These are phyloP conservation scores for Solanum etuberosum DNA, from an alignment of 257 asterid genomes.

Conservation along the genomic window DNA sequence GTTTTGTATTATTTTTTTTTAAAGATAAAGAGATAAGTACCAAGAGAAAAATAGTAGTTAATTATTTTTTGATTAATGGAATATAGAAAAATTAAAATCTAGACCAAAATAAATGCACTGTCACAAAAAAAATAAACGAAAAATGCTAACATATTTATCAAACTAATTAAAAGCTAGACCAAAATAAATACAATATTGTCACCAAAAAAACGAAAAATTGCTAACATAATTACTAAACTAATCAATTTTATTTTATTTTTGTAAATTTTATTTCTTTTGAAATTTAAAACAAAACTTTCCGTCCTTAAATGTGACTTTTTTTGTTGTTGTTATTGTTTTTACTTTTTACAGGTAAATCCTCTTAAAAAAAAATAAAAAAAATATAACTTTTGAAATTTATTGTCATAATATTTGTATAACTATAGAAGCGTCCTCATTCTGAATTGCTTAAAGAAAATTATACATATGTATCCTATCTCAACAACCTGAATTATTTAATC, in stretches of 20 bases:
- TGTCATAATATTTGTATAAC: too few relatives aligned
- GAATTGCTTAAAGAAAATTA: too few relatives aligned
- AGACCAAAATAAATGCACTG: neutral
- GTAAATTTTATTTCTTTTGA: neutral
- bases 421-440: too few relatives aligned
- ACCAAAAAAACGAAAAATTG: neutral
- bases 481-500: too few relatives aligned
- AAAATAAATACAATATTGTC: neutral
- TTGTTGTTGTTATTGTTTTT: too few relatives aligned
- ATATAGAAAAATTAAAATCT: too few relatives aligned
- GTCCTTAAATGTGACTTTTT: neutral
- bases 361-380: too few relatives aligned
- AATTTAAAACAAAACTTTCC: neutral
- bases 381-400: too few relatives aligned
- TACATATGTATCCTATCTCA: too few relatives aligned
- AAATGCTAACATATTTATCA: neutral
- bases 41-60: neutral
- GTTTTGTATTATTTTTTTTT: neutral
- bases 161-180: neutral
- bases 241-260: too few relatives aligned
- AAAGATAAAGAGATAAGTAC: neutral
- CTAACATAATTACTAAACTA: too few relatives aligned
- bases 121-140: neutral
- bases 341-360: neutral
- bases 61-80: neutral